A percentile compares a stretch with the other conserved stretches of the same genome.
These are phyloP conservation scores for Colletotrichum higginsianum DNA, from an alignment of 2,329 filamentous ascomycete species.

Conservation along the genomic window DNA sequence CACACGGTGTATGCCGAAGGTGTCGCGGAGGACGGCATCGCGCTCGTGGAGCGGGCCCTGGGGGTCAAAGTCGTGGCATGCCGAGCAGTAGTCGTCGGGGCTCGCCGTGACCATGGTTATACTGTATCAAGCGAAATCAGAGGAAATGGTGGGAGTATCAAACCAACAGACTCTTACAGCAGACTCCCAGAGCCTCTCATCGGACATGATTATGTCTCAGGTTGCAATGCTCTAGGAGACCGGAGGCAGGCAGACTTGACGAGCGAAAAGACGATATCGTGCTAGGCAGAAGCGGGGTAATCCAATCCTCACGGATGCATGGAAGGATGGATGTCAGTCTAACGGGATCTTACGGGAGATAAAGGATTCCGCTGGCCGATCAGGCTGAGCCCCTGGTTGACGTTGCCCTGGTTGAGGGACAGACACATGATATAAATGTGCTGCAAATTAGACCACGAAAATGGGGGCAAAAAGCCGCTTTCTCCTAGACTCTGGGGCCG, in stretches of 20 bases:
- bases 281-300: not conserved
- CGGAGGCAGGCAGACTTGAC: constrained; percentile 3
- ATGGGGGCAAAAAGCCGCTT: not conserved
- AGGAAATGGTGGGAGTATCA: not conserved
- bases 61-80: constrained; percentile 3
- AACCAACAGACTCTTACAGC: not conserved
- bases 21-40: not conserved
- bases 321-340: not conserved
- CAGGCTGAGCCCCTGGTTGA: not conserved
- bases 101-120: not conserved
- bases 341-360: constrained; percentile 1
- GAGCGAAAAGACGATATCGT: not conserved
- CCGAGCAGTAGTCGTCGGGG: constrained; percentile 1
- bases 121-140: constrained; percentile 2
- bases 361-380: not conserved
- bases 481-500: not conserved
- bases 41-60: not conserved
- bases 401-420: not conserved
- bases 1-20: not conserved
- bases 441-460: not conserved
- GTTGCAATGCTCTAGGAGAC: not conserved
- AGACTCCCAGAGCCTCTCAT: not conserved
- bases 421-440: not conserved
- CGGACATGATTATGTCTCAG: not conserved
- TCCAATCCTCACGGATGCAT: not conserved